A percentile compares a stretch with the other conserved stretches of the same genome.
Evolutionary conservation across 2,329 filamentous ascomycete genomes (phyloP).

Genomic region (Incumbomyces lentus): DNA sequence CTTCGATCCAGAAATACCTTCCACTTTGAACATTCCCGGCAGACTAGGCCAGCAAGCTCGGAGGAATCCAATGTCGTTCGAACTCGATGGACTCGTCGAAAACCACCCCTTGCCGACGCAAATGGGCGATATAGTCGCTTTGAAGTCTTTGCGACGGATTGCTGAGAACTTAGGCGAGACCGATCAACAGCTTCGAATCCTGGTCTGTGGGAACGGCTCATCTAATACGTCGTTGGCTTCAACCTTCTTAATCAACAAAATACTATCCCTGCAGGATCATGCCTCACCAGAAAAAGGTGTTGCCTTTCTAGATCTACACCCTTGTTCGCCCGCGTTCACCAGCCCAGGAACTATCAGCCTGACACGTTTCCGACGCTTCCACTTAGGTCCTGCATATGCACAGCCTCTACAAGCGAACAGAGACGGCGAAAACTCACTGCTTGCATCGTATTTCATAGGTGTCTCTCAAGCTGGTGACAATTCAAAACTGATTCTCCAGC

Average conservation of each 20-base stretch:
- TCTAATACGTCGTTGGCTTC: background rate
- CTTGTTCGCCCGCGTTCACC: background rate
- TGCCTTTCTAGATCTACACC: conserved; percentile 1
- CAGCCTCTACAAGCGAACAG: background rate
- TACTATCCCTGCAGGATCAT: background rate
- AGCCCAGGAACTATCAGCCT: conserved; percentile 2
- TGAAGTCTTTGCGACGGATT: background rate
- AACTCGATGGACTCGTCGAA: background rate
- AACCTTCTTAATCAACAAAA: background rate
- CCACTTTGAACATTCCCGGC: background rate
- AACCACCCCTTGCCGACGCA: background rate
- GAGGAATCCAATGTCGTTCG: background rate
- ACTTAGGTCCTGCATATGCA: conserved; percentile 1
- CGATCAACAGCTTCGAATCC: background rate
- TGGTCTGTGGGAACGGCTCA: conserved; percentile 1
- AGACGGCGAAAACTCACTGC: background rate
- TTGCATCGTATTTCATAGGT: background rate
- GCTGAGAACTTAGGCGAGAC: background rate
- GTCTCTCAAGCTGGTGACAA: background rate
- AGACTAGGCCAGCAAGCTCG: background rate
- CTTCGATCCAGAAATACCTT: background rate
- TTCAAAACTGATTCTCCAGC: background rate
- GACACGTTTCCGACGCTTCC: background rate
- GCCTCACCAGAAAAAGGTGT: background rate
- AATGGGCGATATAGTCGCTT: background rate